Percentiles rank a stretch among this genome's conserved stretches.
Conservation (phyloP, 164 flowering plant genomes). For the Kalanchoe fedtschenkoi region DNA sequence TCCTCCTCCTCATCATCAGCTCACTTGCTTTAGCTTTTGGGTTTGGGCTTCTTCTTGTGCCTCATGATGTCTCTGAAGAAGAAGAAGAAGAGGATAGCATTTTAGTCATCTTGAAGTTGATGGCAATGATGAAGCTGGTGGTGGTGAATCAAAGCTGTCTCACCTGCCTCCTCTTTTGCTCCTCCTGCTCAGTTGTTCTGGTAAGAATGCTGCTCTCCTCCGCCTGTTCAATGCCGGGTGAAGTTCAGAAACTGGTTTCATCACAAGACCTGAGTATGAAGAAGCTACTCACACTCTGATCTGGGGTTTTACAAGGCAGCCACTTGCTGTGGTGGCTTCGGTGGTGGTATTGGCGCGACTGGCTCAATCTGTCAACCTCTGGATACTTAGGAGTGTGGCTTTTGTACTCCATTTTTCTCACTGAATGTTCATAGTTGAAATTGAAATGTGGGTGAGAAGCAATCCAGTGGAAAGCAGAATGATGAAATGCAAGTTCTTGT, state of each 20-base stretch:
- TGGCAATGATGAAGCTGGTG: not conserved
- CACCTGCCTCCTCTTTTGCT: not conserved
- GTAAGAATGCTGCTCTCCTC: not conserved
- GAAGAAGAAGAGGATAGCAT: no score
- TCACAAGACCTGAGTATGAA: not conserved
- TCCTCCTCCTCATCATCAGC: not conserved
- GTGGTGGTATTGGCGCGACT: conserved; percentile 6
- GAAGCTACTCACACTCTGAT: not conserved
- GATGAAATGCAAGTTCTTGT: no score
- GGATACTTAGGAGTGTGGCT: no score
- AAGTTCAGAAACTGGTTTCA: not conserved
- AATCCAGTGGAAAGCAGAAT: no score
- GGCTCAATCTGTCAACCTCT: conserved; percentile 8
- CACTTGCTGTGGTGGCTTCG: not conserved
- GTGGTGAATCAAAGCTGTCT: conserved; percentile 1
- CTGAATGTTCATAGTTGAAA: no score
- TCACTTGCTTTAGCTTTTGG: not conserved
- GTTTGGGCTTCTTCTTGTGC: not conserved
- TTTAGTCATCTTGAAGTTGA: not conserved
- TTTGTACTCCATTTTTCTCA: no score
- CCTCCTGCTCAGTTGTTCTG: not conserved
- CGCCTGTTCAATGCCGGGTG: not conserved
- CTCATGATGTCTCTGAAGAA: not conserved
- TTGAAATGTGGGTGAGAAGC: no score
- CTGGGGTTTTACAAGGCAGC: not conserved